These are phyloP conservation scores for Melaleuca alternifolia DNA, from an alignment of 345 rosid genomes.

Conservation along the genomic window DNA sequence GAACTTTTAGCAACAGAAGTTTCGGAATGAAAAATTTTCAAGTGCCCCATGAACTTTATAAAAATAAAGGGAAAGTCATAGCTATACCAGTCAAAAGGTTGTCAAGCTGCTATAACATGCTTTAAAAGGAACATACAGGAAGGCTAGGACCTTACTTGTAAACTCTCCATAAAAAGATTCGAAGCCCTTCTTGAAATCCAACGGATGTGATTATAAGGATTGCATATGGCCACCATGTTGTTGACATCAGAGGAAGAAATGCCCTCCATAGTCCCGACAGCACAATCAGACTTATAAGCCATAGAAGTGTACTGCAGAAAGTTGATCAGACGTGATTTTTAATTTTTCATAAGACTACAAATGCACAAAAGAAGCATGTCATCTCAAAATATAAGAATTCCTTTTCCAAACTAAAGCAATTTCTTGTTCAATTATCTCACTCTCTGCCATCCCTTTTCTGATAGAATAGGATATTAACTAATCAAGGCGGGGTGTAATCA, in stretches of 20 bases:
- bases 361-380: background rate
- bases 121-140: background rate
- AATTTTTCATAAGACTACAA: background rate
- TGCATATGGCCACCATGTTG: slow-evolving; percentile 72
- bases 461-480: background rate
- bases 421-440: background rate
- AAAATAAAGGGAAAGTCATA: background rate
- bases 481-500: background rate
- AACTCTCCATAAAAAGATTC: slow-evolving; percentile 74
- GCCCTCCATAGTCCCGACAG: slow-evolving; percentile 87
- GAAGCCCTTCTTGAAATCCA: slow-evolving; percentile 83
- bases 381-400: background rate
- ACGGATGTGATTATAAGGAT: slow-evolving; percentile 71
- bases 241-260: slow-evolving; percentile 76
- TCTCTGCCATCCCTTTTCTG: background rate
- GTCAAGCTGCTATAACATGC: background rate
- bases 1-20: background rate
- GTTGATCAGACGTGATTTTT: background rate
- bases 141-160: slow-evolving; percentile 46
- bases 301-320: slow-evolving; percentile 62
- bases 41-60: background rate
- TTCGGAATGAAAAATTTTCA: background rate
- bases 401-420: background rate
- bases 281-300: slow-evolving; percentile 81
- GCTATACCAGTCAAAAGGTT: background rate